These are phyloP conservation scores for Saccharomycopsis hybrid DNA, from an alignment of 1,139 yeast species.

Conservation along the genomic window DNA sequence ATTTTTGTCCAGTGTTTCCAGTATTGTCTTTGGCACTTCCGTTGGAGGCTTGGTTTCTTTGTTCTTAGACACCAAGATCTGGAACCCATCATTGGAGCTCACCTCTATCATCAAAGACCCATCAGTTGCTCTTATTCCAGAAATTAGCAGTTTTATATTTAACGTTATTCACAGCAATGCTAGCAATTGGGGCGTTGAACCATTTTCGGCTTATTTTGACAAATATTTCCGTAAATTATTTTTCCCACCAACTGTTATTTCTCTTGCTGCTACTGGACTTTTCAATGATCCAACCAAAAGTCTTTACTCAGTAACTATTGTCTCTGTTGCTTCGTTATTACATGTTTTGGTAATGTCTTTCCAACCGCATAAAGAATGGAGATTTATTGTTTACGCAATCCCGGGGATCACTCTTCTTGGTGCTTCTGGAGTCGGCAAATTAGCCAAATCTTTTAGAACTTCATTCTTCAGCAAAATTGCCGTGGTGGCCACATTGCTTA, in stretches of 20 bases:
- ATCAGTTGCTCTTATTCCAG: constrained; percentile 47
- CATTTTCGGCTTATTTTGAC: constrained; percentile 59
- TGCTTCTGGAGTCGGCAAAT: constrained; percentile 51
- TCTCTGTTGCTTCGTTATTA: constrained; percentile 42
- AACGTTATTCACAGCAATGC: constrained; percentile 72
- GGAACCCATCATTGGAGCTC: constrained; percentile 40
- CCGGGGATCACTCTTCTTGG: constrained; percentile 66
- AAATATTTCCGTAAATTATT: constrained; percentile 49
- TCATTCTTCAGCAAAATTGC: constrained; percentile 29
- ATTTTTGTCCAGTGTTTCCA: constrained; percentile 32
- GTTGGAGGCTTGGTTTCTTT: constrained; percentile 47
- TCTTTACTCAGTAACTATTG: constrained; percentile 30
- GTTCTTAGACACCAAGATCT: constrained; percentile 67
- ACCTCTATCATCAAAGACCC: constrained; percentile 9
- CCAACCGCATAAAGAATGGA: constrained; percentile 94
- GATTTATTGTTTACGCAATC: constrained; percentile 70
- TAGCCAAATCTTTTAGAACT: constrained; percentile 26
- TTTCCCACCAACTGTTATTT: constrained; percentile 54
- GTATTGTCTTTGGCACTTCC: constrained; percentile 47
- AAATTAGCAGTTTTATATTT: constrained; percentile 61
- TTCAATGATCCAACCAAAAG: constrained; percentile 31
- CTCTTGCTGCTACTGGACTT: constrained; percentile 41
- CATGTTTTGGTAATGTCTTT: constrained; percentile 61
- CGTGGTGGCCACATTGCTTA: constrained; percentile 30
- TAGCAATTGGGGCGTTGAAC: constrained; percentile 79